Base-by-base conservation (phyloP, 192 early-diverging fungal species). In the Neocallimastix lanati region DNA sequence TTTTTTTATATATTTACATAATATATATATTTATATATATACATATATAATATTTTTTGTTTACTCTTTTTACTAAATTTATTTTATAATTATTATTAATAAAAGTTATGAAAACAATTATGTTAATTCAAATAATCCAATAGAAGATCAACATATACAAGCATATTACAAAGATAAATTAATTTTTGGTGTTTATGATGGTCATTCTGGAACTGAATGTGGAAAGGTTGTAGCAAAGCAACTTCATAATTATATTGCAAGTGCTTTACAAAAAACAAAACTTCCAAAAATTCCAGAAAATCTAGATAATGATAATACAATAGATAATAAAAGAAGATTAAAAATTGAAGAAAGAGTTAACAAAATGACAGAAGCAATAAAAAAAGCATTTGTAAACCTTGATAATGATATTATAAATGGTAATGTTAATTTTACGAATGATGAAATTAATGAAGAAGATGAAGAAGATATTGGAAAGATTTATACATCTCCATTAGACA, bases 151-250 rank as follows among this genome's bases (percentile, higher is more conserved):
- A 21, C 40, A 50, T 50, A 50, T 18, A 3, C 40, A 50, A 50
- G 40, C 40, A 50, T 50, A 50, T 50, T 50, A 50, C 21, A 50
- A 50, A 21, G 40, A 50, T 50, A 50, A 50, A 50, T 50, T 50
- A 50, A 50, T 50, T 29, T 36, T 79, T 79, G 78, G 29, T 28
- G 76, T 79, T 18, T 79, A 36, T 28, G 78, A 79, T 76, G 78
- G 78, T 76, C 78, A 79, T 76, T 13, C 28, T 15, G 78, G 78
- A 28, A 29, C 28, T 13, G 29, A 79, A 29, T 28, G 28, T 28
- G 78, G 37, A 15, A 36, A 37, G 18, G 28, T 79, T 29, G 29
- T 79, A 15, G 29, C 28, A 77, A 29, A 28, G 16, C 76, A 29
- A 28, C 78, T 79, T 76, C 36, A 37, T 28, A 33, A 28, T 76